A percentile compares a stretch with the other conserved stretches of the same genome.
Evolutionary conservation across 495 filamentous ascomycete genomes (phyloP).

Genomic region (Terfezia boudieri): DNA sequence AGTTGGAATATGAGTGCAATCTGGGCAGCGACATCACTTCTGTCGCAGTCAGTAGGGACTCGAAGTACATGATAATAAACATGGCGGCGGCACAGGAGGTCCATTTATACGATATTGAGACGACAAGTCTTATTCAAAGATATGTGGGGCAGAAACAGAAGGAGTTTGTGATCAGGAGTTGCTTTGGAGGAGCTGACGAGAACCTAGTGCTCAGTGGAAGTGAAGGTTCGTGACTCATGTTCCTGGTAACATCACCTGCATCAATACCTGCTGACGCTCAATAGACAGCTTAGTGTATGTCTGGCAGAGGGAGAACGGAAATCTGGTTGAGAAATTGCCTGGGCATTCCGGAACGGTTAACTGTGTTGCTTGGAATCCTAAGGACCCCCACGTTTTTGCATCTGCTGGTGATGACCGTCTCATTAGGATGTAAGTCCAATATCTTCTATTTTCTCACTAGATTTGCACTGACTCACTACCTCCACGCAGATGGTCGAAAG

Average conservation of each 20-base stretch:
- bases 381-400: constrained; percentile 64
- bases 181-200: constrained; percentile 74
- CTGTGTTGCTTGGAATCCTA: constrained; percentile 77
- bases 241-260: background rate
- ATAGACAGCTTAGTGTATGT: constrained; percentile 61
- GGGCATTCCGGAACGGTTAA: constrained; percentile 71
- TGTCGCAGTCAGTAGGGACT: constrained; percentile 60
- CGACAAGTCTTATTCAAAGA: constrained; percentile 42
- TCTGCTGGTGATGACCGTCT: constrained; percentile 72
- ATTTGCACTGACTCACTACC: background rate
- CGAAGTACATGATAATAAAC: constrained; percentile 58
- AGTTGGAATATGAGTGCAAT: constrained; percentile 49
- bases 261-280: background rate
- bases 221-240: constrained; percentile 38
- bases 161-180: constrained; percentile 52
- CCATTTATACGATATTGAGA: constrained; percentile 52
- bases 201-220: constrained; percentile 79
- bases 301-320: constrained; percentile 70
- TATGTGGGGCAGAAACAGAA: constrained; percentile 54
- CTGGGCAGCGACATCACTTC: constrained; percentile 48
- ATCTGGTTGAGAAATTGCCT: constrained; percentile 48
- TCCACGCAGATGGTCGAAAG: constrained; percentile 17
- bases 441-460: background rate
- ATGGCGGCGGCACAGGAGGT: constrained; percentile 40
- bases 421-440: constrained; percentile 54